Base-by-base conservation (phyloP, 2,329 filamentous ascomycete species). In the Scolecobasidium constrictum region DNA sequence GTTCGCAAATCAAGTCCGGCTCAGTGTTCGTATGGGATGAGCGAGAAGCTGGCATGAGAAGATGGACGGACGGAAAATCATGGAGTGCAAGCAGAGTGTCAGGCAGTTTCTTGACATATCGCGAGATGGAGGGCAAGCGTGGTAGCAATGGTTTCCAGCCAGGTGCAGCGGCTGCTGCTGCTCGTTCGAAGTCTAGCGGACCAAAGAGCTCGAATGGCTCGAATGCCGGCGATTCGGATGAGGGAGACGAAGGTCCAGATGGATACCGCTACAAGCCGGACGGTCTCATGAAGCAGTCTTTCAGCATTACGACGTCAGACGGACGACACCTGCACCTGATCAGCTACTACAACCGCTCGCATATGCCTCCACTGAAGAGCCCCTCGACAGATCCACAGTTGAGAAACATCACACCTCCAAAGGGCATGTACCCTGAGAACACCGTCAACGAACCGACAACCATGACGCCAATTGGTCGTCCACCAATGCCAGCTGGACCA, bases 21-120 rank as follows among this genome's bases (percentile, higher is more conserved):
- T 98, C 92, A 0, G 90, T 98, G 3, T 98, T 96, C 56, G 92
- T 98, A n/a, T 98, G 92, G 92, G 92, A 98, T 62, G 92, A 98
- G 69, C 74, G 90, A 53, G 92, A 98, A 68, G 92, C 92, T 9
- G 92, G 92, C 51, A 98, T 98, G 92, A 77, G 92, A 56, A 74
- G 92, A 62, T 98, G 92, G 92, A 98, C 92, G 1, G 92, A 98
- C 55, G 92, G 92, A 44, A 98, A 98, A 63, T 96, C 90, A 26
- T 98, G 92, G 92, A 96, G 90, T 57, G 92, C 92, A 23, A 96
- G 90, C 65, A 78, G 92, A 48, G 92, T 98, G 1, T 96, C 90
- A 0, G 92, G 92, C 40, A 96, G 92, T 67, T 98, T 98, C 61
- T 65, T 98, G 47, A 96, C 92, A 5, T 98, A 98, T 58, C 76